These are phyloP conservation scores for Cytauxzoon felis DNA, from an alignment of 169 alveolate genomes.

Conservation along the genomic window DNA sequence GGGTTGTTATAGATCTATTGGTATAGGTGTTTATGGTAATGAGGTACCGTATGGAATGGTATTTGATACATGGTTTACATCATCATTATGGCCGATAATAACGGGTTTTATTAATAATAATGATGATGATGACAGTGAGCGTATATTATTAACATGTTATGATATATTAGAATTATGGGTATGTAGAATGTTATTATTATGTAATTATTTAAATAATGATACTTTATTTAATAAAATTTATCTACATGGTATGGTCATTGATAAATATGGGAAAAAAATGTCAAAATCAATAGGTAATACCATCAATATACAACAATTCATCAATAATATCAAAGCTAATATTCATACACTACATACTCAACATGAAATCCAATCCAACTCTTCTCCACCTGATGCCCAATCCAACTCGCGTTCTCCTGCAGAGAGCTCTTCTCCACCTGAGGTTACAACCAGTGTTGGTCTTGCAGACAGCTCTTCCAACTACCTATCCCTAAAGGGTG, in stretches of 20 bases:
- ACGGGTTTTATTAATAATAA: neutral
- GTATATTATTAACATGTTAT: slow-evolving; percentile 37
- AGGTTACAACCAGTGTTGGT: no score
- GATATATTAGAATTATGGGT: slow-evolving; percentile 60
- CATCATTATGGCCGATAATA: slow-evolving; percentile 55
- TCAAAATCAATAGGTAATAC: slow-evolving; percentile 55
- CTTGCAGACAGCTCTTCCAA: no score
- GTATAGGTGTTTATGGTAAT: no score
- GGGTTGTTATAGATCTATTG: no score
- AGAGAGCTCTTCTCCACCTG: no score
- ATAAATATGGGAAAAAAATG: slow-evolving; percentile 44
- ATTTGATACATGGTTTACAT: slow-evolving; percentile 59
- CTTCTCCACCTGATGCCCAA: no score
- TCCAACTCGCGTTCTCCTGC: no score
- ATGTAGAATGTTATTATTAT: slow-evolving; percentile 42
- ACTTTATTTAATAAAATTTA: slow-evolving; percentile 29
- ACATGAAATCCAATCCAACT: no score
- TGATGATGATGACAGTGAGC: neutral
- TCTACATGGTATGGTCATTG: slow-evolving; percentile 49
- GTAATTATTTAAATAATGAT: neutral
- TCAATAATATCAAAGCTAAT: neutral
- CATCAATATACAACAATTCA: slow-evolving; percentile 10
- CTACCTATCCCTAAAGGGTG: no score
- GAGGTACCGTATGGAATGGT: no score
- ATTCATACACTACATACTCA: no score